Percentiles rank a stretch among this genome's conserved stretches.
These are phyloP conservation scores for Blepharisma stoltei DNA, from an alignment of 73 alveolate genomes.

Conservation along the genomic window DNA sequence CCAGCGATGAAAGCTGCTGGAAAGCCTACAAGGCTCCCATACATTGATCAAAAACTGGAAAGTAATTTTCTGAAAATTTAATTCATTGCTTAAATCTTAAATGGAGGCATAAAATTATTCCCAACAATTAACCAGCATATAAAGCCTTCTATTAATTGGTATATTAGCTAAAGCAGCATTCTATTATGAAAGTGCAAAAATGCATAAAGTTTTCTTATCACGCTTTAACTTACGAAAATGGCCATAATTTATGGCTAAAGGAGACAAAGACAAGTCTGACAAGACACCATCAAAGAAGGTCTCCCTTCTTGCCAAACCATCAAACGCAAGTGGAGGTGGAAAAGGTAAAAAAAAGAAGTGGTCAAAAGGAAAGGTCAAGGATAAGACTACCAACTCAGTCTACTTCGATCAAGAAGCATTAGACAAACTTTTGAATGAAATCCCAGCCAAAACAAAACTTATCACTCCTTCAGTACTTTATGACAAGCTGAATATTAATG, in stretches of 20 bases:
- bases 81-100: too few relatives aligned
- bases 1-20: too few relatives aligned
- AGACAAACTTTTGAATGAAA: constrained; percentile 2
- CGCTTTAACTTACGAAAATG: too few relatives aligned
- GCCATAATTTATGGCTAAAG: background rate
- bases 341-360: constrained; percentile 24
- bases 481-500: constrained; percentile 11
- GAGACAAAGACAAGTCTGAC: background rate
- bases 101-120: too few relatives aligned
- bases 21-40: too few relatives aligned
- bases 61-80: too few relatives aligned
- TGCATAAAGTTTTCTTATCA: too few relatives aligned
- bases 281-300: background rate
- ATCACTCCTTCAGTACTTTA: constrained; percentile 18
- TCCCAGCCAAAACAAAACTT: constrained; percentile 4
- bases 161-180: too few relatives aligned
- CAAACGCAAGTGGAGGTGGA: constrained; percentile 8
- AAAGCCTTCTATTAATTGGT: too few relatives aligned
- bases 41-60: too few relatives aligned
- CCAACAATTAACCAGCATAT: too few relatives aligned
- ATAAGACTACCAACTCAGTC: background rate
- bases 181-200: too few relatives aligned
- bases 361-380: constrained; percentile 26
- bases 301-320: background rate
- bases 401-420: background rate